phyloP scores from a whole-genome alignment of 2,329 filamentous ascomycete genomes.

The Rutstroemia sydowiana region DNA sequence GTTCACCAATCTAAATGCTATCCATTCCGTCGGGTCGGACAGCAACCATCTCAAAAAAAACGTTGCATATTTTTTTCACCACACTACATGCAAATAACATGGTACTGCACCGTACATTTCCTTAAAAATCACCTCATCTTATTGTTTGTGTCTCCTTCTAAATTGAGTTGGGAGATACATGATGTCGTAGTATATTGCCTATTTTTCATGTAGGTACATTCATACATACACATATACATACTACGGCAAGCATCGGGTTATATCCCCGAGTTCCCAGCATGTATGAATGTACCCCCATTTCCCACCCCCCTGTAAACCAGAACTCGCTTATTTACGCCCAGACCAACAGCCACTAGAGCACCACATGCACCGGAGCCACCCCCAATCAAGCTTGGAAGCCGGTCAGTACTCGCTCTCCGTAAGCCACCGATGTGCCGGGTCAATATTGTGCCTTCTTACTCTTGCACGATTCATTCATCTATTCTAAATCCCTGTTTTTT shows the following conservation, averaged over 20 bases:
- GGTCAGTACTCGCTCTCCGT: background rate
- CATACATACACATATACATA: background rate
- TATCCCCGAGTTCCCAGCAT: background rate
- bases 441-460: slow-evolving; percentile 10
- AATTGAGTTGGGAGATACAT: background rate
- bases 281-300: background rate
- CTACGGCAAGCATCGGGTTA: background rate
- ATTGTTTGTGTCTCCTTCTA: background rate
- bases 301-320: background rate
- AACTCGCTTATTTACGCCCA: background rate
- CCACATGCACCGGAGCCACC: background rate
- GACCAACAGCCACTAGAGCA: background rate
- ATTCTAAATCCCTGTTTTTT: no score
- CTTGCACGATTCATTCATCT: background rate
- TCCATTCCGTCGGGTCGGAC: slow-evolving; percentile 1
- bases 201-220: background rate
- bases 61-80: background rate
- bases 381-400: background rate
- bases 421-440: slow-evolving; percentile 3
- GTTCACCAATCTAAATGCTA: slow-evolving; percentile 1
- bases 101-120: background rate
- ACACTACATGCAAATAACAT: background rate
- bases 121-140: background rate
- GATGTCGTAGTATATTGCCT: background rate
- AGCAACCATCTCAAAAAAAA: background rate